These are phyloP conservation scores for Mycena latifolia DNA, from an alignment of 768 basidiomycete species.

Conservation along the genomic window DNA sequence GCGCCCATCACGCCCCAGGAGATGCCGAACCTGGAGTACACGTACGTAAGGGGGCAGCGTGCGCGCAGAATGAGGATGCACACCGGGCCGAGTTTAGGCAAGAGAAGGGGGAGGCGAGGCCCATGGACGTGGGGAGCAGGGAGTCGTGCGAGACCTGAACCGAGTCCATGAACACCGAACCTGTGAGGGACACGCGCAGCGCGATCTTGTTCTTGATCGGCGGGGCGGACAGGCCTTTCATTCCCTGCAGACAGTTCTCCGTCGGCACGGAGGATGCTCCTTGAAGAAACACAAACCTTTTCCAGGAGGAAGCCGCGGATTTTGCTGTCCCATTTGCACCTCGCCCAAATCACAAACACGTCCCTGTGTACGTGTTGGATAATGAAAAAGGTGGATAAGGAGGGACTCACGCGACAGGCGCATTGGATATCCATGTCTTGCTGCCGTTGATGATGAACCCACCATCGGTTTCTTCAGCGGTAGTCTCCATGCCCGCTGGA, in stretches of 20 bases:
- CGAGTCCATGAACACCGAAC: constrained; percentile 93
- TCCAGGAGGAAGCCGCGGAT: constrained; percentile 92
- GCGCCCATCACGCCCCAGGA: constrained; percentile 98
- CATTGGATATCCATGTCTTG: constrained; percentile 98
- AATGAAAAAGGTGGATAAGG: background rate
- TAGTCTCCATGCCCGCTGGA: constrained; percentile 97
- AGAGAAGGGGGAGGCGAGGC: constrained; percentile 89
- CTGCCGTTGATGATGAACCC: constrained; percentile 90
- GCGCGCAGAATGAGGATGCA: background rate
- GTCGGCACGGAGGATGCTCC: background rate
- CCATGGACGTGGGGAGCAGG: constrained; percentile 81
- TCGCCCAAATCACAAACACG: constrained; percentile 94
- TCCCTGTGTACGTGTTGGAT: constrained; percentile 63
- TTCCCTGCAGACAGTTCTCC: constrained; percentile 60
- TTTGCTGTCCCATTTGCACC: constrained; percentile 93
- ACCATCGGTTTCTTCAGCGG: constrained; percentile 85
- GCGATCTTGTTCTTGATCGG: constrained; percentile 95
- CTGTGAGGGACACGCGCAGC: constrained; percentile 85
- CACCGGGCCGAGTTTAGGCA: constrained; percentile 90
- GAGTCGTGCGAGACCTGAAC: constrained; percentile 82
- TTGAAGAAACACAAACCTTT: constrained; percentile 64
- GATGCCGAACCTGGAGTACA: constrained; percentile 66
- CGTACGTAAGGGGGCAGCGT: background rate
- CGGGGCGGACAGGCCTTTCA: constrained; percentile 85
- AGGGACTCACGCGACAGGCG: constrained; percentile 83